Conservation (phyloP, 23 red algal genomes). For the Chondrus crispus region DNA sequence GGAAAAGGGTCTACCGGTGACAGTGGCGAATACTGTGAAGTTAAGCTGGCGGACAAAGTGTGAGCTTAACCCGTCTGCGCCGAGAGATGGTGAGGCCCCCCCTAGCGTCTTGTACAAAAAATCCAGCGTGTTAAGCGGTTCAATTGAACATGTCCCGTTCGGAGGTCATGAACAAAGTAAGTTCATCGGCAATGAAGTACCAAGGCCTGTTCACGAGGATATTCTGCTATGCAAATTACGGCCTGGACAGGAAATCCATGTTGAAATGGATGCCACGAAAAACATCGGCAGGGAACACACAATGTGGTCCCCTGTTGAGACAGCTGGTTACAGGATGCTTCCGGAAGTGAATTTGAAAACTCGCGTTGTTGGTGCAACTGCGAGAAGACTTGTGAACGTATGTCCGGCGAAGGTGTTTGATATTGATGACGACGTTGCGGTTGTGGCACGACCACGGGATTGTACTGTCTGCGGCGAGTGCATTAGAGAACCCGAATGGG, state of each 20-base stretch:
- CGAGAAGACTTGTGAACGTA: slow-evolving; percentile 31
- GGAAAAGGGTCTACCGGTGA: slow-evolving; percentile 44
- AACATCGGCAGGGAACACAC: slow-evolving; percentile 86
- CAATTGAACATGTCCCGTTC: slow-evolving; percentile 74
- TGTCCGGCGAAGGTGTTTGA: slow-evolving; percentile 93
- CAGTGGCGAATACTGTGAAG: slow-evolving; percentile 55
- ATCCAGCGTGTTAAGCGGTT: slow-evolving; percentile 49
- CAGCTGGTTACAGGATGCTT: slow-evolving; percentile 82
- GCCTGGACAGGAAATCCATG: slow-evolving; percentile 91
- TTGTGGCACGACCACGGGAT: slow-evolving; percentile 52
- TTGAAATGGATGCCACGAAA: slow-evolving; percentile 77
- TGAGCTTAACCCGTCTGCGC: slow-evolving; percentile 30
- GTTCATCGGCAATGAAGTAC: not conserved
- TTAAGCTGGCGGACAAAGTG: slow-evolving; percentile 61
- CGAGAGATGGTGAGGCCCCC: slow-evolving; percentile 67
- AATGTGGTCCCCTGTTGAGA: slow-evolving; percentile 94
- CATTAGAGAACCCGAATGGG: slow-evolving; percentile 64
- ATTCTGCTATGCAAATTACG: slow-evolving; percentile 92
- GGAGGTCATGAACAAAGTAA: slow-evolving; percentile 24
- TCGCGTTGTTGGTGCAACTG: slow-evolving; percentile 11
- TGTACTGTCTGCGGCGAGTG: slow-evolving; percentile 92
- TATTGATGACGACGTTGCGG: slow-evolving; percentile 82
- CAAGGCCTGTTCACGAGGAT: slow-evolving; percentile 75
- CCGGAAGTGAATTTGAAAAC: slow-evolving; percentile 61
- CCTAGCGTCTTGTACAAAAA: slow-evolving; percentile 69